Evolutionary conservation across 176 grass and related monocot genomes (phyloP), one percentile per base, ranked within the genome.

Genomic region (Themeda triandra): DNA sequence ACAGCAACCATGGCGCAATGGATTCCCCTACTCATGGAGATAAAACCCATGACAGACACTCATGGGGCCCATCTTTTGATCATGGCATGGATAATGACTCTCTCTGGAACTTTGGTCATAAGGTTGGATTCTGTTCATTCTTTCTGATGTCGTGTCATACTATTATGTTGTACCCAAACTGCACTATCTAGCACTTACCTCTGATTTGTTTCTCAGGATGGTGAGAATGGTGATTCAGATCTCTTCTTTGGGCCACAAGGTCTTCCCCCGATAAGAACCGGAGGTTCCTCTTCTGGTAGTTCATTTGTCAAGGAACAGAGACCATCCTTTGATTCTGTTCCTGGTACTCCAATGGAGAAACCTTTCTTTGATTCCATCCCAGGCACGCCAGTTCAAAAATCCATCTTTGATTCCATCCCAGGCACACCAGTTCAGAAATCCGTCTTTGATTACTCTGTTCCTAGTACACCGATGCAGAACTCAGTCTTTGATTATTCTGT

Each of bases 11-110:
- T 58, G 97, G 89, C 67, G 86, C 75, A 83, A 77, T 80, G 23
- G 90, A 96, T 87, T 98, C 92, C 46, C 87, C 87, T 89, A 53
- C 86, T 80, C 73, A 49, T 83, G 90, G 78, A 67, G 90, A 95
- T 62, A 94, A 94, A 78, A 66, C 77, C 75, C 46, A 76, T 45
- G 86, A 40, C 56, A 83, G 88, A 56, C 84, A 81, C 87, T 94
- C 85, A 72, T 91, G 90, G 86, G 90, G 86, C 28, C 93, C 93
- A 83, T 88, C 93, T 9, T 99, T 99, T 81, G 97, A 99, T 91
- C 88, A 81, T 80, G 83, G 84, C 66, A 92, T 88, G 82, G 97
- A 96, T 82, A 88, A 91, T 49, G 93, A 99, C 39, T 92, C 97
- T 10, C 77, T 93, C 13, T 99, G 97, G 97, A 92, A 91, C 84